Evolutionary conservation across 2,329 filamentous ascomycete genomes (phyloP), one percentile per base, ranked within the genome.

Genomic region (Fusarium metavorans): DNA sequence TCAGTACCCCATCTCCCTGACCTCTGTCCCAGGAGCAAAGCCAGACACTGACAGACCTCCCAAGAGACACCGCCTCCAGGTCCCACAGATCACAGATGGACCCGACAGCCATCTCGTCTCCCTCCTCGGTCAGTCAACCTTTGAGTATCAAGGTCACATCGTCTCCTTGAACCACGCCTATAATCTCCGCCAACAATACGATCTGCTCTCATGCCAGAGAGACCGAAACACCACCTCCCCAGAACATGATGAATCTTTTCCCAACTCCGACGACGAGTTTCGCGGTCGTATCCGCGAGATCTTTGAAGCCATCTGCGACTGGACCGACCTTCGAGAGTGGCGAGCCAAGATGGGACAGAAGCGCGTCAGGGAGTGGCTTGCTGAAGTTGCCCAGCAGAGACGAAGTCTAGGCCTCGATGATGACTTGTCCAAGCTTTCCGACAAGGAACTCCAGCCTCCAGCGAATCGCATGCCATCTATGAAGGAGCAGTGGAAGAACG

Each of bases 261-360:
- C 76, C 0, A 39, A 23, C 6, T 61, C 32, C 0, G 13, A 58
- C 0, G 43, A 62, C 0, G 50, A 72, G 11, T 75, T 71, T 8
- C 13, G 68, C 5, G 13, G 6, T 2, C 48, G 67, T 4, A 25
- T 76, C 14, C 68, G 64, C 4, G 50, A 75, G 7, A 64, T 74
- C 2, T 78, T 77, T 16, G 74, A 74, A 1, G 75, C 76, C 25
- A 72, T 77, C 16, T 75, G 70, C 20, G 76, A 78, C 61, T 73
- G 70, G 68, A 67, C 75, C 6, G 60, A 59, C 16, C n/a, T 25
- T 0, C 25, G 52, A 5, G 75, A 72, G n/a, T 78, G 76, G 76
- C 66, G 75, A 2, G 68, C 64, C 10, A 76, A 67, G 39, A 75
- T 78, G 76, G 72, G 76, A 0, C 64, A 66, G 11, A 43, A 57